A percentile compares a stretch with the other conserved stretches of the same genome.
Conservation (phyloP, 352 stramenopile species). For the Globisporangium sylvaticum region DNA sequence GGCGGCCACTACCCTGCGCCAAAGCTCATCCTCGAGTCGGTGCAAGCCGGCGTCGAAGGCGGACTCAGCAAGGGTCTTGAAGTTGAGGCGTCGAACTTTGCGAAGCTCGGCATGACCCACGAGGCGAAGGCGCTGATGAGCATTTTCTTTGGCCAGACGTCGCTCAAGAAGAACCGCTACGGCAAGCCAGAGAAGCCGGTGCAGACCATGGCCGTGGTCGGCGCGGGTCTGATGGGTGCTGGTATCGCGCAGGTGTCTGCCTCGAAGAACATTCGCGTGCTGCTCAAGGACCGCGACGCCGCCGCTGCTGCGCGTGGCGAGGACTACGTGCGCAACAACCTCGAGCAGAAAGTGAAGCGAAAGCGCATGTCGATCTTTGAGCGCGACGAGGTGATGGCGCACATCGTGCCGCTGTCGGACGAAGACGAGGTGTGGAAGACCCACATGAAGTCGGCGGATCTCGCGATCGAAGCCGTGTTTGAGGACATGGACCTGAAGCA, state of each 20-base stretch:
- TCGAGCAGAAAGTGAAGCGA: conserved; percentile 94
- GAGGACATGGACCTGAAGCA: conserved; percentile 97
- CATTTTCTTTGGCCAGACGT: conserved; percentile 97
- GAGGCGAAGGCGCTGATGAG: conserved; percentile 96
- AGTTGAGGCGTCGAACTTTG: conserved; percentile 94
- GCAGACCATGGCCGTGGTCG: conserved; percentile 94
- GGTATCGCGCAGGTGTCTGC: conserved; percentile 96
- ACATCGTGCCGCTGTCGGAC: conserved; percentile 92
- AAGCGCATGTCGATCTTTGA: conserved; percentile 92
- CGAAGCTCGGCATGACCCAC: conserved; percentile 93
- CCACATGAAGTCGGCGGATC: conserved; percentile 92
- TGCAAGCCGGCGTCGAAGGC: conserved; percentile 85
- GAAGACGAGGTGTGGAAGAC: conserved; percentile 88
- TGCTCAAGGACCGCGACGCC: conserved; percentile 96
- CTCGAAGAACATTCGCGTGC: conserved; percentile 92
- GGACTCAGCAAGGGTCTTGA: conserved; percentile 82
- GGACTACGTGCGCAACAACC: conserved; percentile 93
- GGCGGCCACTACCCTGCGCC: conserved; percentile 96
- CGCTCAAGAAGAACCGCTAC: conserved; percentile 97
- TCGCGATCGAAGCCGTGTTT: conserved; percentile 98
- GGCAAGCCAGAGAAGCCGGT: conserved; percentile 82
- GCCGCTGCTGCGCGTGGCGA: conserved; percentile 77
- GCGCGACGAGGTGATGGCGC: conserved; percentile 88
- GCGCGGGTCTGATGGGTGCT: conserved; percentile 97
- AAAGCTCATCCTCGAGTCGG: conserved; percentile 91